These are phyloP conservation scores for Ascosphaera acerosa DNA, from an alignment of 2,329 filamentous ascomycete species.

Conservation along the genomic window DNA sequence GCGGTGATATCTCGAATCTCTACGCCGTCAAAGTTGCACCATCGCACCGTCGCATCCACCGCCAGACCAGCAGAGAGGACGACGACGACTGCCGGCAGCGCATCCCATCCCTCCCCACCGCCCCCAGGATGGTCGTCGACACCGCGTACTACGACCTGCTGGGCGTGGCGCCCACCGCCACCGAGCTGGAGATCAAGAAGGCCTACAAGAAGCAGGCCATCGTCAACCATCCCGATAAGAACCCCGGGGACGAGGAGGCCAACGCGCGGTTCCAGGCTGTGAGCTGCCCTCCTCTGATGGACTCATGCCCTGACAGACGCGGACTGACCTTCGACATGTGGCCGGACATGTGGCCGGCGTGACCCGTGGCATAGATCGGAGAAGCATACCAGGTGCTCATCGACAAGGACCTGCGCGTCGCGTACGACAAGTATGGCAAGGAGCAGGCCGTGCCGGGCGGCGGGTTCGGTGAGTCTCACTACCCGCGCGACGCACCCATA, in stretches of 20 bases:
- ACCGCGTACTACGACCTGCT: slow-evolving; percentile 86
- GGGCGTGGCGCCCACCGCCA: slow-evolving; percentile 49
- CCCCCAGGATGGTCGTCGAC: slow-evolving; percentile 67
- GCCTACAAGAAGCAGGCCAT: slow-evolving; percentile 88
- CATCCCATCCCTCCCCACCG: too few relatives aligned
- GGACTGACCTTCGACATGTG: background rate
- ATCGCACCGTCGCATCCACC: too few relatives aligned
- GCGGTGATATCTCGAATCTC: too few relatives aligned
- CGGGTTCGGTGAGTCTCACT: slow-evolving; percentile 44
- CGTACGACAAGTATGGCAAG: slow-evolving; percentile 95
- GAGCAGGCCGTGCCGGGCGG: slow-evolving; percentile 74
- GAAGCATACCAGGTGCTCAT: slow-evolving; percentile 59
- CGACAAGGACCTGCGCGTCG: slow-evolving; percentile 60
- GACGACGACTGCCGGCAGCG: too few relatives aligned
- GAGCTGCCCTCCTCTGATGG: slow-evolving; percentile 8
- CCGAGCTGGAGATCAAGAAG: slow-evolving; percentile 92
- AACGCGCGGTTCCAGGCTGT: slow-evolving; percentile 87
- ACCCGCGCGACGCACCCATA: slow-evolving; percentile 2
- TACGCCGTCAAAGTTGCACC: too few relatives aligned
- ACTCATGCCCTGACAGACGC: background rate
- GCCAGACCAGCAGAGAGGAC: too few relatives aligned
- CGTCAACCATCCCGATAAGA: slow-evolving; percentile 94
- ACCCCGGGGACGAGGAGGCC: slow-evolving; percentile 81
- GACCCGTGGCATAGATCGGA: slow-evolving; percentile 26
- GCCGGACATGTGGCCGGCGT: slow-evolving; percentile 7